Percentiles rank a stretch among this genome's conserved stretches.
phyloP scores from a whole-genome alignment of 352 stramenopile genomes.

The Phytophthora melonis region DNA sequence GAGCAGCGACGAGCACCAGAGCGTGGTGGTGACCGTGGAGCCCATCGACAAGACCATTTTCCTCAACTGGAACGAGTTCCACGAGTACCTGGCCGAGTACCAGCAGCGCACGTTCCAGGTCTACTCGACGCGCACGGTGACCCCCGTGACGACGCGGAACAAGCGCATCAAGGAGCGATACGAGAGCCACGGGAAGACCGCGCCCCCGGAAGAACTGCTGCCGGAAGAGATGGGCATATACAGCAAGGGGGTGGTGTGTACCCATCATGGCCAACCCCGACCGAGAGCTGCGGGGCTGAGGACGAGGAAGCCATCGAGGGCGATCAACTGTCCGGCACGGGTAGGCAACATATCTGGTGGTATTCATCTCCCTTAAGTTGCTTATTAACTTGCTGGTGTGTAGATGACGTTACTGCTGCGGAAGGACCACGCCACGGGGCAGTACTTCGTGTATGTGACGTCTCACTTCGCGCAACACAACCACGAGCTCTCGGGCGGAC shows the following conservation, averaged over 20 bases:
- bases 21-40: constrained; percentile 22
- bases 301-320: constrained; percentile 17
- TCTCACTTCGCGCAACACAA: constrained; percentile 38
- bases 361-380: background rate
- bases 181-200: constrained; percentile 1
- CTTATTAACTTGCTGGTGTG: background rate
- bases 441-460: constrained; percentile 38
- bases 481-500: constrained; percentile 31
- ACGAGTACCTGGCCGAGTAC: constrained; percentile 38
- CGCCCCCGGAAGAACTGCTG: constrained; percentile 26
- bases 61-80: constrained; percentile 39
- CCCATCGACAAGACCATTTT: constrained; percentile 35
- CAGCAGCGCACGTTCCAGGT: constrained; percentile 45
- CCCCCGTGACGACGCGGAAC: constrained; percentile 32
- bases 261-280: constrained; percentile 27
- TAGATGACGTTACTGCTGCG: constrained; percentile 40
- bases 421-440: constrained; percentile 25
- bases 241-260: constrained; percentile 41
- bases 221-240: constrained; percentile 37
- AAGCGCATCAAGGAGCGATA: constrained; percentile 36
- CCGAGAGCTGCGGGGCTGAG: constrained; percentile 27
- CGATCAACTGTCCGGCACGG: constrained; percentile 40
- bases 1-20: constrained; percentile 16
- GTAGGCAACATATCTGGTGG: constrained; percentile 5
- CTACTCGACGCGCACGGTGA: constrained; percentile 35